Evolutionary conservation across 257 asterid genomes (phyloP).

Genomic region (Fraxinus pennsylvanica): DNA sequence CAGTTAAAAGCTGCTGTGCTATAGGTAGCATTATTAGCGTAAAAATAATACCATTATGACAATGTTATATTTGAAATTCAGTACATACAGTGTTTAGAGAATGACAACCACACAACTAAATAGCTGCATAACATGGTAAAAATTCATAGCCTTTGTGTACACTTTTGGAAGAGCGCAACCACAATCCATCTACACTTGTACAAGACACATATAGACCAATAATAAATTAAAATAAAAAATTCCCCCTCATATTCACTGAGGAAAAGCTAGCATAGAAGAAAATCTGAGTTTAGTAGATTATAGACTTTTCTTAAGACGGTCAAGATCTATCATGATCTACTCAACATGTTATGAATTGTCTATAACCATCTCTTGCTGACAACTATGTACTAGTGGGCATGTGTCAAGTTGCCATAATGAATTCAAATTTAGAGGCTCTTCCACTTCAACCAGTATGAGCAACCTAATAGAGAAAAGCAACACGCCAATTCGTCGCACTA

Average conservation of each 20-base stretch:
- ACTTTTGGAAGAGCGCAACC: neutral
- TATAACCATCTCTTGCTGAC: neutral
- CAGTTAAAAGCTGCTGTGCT: conserved; percentile 9
- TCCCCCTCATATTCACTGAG: neutral
- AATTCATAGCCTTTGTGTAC: neutral
- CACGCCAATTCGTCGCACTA: neutral
- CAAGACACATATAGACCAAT: neutral
- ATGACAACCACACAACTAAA: conserved; percentile 4
- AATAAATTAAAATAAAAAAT: neutral
- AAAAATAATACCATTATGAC: neutral
- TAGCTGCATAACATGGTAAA: neutral
- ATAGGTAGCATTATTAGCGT: conserved; percentile 7
- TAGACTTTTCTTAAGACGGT: neutral
- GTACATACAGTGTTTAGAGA: neutral
- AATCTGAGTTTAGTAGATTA: neutral
- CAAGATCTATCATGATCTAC: conserved; percentile 1
- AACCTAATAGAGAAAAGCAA: too few species aligned
- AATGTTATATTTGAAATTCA: conserved; percentile 1
- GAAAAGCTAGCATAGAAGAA: neutral
- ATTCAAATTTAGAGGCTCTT: too few species aligned
- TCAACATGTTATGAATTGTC: neutral
- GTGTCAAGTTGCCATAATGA: neutral
- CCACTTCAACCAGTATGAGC: too few species aligned
- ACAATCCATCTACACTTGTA: neutral
- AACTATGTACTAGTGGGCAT: neutral